Conservation (phyloP, 2,329 filamentous ascomycete genomes). For the Kalmusia sp. region DNA sequence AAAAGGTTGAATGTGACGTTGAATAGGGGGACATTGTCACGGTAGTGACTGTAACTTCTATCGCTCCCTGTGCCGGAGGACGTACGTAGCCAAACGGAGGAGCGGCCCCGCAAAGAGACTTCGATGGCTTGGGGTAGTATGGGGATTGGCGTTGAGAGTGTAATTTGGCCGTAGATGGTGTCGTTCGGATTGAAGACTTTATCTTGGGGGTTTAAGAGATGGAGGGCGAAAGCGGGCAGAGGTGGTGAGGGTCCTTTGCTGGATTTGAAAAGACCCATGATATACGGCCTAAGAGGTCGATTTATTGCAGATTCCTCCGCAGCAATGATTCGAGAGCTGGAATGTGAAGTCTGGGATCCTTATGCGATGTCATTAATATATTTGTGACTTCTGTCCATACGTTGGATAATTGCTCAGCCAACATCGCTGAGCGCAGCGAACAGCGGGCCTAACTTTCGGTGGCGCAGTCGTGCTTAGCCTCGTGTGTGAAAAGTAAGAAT, state of each 20-base stretch:
- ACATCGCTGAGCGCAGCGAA: too few species aligned
- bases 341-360: too few species aligned
- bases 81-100: slow-evolving; percentile 26
- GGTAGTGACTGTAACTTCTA: slow-evolving; percentile 25
- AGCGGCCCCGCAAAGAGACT: slow-evolving; percentile 30
- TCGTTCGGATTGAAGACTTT: slow-evolving; percentile 30
- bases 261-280: slow-evolving; percentile 29
- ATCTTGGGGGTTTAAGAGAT: slow-evolving; percentile 20
- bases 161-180: slow-evolving; percentile 22
- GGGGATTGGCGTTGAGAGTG: slow-evolving; percentile 17
- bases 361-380: too few species aligned
- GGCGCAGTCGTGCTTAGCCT: too few species aligned
- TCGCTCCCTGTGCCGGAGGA: slow-evolving; percentile 1
- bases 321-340: too few species aligned
- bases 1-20: slow-evolving; percentile 22
- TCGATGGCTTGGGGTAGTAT: slow-evolving; percentile 27
- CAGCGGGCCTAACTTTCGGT: too few species aligned
- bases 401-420: too few species aligned
- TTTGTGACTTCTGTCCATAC: too few species aligned
- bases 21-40: slow-evolving; percentile 32
- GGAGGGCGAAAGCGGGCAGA: slow-evolving; percentile 21
- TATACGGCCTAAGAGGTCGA: too few species aligned
- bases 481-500: too few species aligned
- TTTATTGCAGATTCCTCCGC: too few species aligned
- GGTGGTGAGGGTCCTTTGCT: slow-evolving; percentile 20